Conservation (phyloP, 495 filamentous ascomycete genomes). For the Lineolata rhizophorae region DNA sequence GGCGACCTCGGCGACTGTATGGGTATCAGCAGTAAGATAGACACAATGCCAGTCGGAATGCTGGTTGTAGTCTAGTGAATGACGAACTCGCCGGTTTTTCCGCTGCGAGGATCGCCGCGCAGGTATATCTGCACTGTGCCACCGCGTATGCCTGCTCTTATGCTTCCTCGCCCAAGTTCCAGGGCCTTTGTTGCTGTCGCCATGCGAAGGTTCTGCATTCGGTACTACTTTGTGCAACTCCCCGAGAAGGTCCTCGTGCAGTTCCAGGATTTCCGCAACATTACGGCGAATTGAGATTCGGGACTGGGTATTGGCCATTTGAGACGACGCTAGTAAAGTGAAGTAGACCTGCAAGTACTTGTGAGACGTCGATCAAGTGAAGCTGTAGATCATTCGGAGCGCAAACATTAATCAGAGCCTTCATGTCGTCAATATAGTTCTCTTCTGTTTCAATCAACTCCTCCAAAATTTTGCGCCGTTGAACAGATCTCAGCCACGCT, state of each 20-base stretch:
- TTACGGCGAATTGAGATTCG: slow-evolving; percentile 41
- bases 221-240: slow-evolving; percentile 41
- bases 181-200: slow-evolving; percentile 3
- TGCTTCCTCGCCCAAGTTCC: slow-evolving; percentile 13
- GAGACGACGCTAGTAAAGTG: slow-evolving; percentile 37
- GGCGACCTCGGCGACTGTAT: slow-evolving; percentile 51
- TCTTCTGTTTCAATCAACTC: slow-evolving; percentile 74
- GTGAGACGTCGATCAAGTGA: slow-evolving; percentile 1
- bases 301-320: slow-evolving; percentile 29
- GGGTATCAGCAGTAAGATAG: slow-evolving; percentile 39
- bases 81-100: slow-evolving; percentile 9
- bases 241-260: slow-evolving; percentile 47
- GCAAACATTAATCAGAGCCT: slow-evolving; percentile 73
- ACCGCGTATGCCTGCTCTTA: slow-evolving; percentile 20
- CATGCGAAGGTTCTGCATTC: slow-evolving; percentile 35
- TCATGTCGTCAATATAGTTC: slow-evolving; percentile 69
- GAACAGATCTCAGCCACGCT: slow-evolving; percentile 44
- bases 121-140: slow-evolving; percentile 37
- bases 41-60: slow-evolving; percentile 2
- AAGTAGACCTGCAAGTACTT: slow-evolving; percentile 33
- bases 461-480: slow-evolving; percentile 55
- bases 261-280: slow-evolving; percentile 42
- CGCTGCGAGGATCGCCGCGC: slow-evolving; percentile 15
- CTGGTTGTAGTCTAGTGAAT: slow-evolving; percentile 15
- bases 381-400: slow-evolving; percentile 12